Evolutionary conservation across 73 alveolate genomes (phyloP), one percentile per base, ranked within the genome.

Genomic region (Symbiodinium natans): DNA sequence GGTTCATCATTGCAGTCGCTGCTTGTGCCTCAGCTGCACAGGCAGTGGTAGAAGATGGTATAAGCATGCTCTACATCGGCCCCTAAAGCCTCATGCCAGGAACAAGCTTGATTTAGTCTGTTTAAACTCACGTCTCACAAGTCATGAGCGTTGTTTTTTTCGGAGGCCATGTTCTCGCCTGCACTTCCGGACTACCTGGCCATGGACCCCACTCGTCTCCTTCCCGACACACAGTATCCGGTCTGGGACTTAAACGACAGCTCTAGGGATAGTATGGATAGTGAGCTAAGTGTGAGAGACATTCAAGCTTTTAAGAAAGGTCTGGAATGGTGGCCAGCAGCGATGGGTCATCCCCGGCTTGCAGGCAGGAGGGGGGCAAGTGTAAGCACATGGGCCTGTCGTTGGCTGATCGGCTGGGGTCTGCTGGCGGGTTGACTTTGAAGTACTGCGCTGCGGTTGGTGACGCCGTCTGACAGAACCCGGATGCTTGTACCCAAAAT

Each of bases 121-220:
- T 3, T 74, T 74, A 42, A 41, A 84, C 93, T 19, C 93, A 75
- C 77, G 15, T 84, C 1, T 27, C 39, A n/a, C 82, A 63, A 13
- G 39, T 15, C 82, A 33, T 46, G 17, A 19, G 1, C 25, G 68
- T 52, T 11, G 21, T 27, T n/a, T n/a, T n/a, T n/a, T n/a, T n/a
- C n/a, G 59, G 74, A 89, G 87, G 96, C 96, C 54, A 87, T 89
- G 7, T 89, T 89, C 75, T 68, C 87, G 36, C 96, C 96, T 8
- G 96, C 96, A 10, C 87, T 89, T 1, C 77, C 96, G 15, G 96
- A 92, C 39, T 92, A 75, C 98, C 34, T 92, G 63, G 98, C 98
- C 42, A 92, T 92, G 98, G 98, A 92, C 86, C 98, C 98, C 40
- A 42, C 92, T 34, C 31, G 98, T n/a, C 92, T 92, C 63, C 92